phyloP scores from a whole-genome alignment of 2,329 filamentous ascomycete genomes.

The Clonostachys sp. region DNA sequence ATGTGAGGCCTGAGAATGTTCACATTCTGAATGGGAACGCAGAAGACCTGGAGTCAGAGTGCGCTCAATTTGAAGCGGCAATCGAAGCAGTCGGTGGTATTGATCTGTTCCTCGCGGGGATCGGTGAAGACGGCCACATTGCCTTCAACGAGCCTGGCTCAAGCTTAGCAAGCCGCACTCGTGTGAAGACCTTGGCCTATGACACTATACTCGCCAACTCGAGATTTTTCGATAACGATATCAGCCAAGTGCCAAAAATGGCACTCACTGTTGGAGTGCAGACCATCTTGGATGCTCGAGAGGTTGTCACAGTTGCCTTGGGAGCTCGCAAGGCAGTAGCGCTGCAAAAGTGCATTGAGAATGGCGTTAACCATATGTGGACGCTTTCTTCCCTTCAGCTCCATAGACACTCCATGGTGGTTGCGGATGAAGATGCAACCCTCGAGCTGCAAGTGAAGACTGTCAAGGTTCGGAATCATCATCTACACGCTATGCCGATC shows the following conservation, averaged over 20 bases:
- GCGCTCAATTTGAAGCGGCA: slow-evolving; percentile 72
- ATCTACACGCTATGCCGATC: too few species aligned
- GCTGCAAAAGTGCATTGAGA: slow-evolving; percentile 75
- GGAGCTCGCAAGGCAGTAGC: slow-evolving; percentile 78
- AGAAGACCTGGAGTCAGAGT: slow-evolving; percentile 69
- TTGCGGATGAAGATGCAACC: slow-evolving; percentile 77
- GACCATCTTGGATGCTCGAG: slow-evolving; percentile 75
- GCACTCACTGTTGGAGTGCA: slow-evolving; percentile 81
- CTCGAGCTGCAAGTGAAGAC: slow-evolving; percentile 71
- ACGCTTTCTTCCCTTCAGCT: slow-evolving; percentile 77
- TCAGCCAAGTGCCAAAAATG: slow-evolving; percentile 72
- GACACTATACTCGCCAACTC: slow-evolving; percentile 85
- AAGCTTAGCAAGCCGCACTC: slow-evolving; percentile 69
- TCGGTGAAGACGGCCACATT: slow-evolving; percentile 83
- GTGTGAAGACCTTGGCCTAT: slow-evolving; percentile 83
- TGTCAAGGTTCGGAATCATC: slow-evolving; percentile 43
- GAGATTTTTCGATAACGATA: slow-evolving; percentile 74
- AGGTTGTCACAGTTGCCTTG: slow-evolving; percentile 78
- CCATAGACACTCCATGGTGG: slow-evolving; percentile 76
- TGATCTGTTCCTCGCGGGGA: slow-evolving; percentile 79
- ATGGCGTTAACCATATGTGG: slow-evolving; percentile 87
- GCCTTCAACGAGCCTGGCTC: slow-evolving; percentile 89
- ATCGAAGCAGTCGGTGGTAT: slow-evolving; percentile 74
- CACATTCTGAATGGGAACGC: slow-evolving; percentile 83
- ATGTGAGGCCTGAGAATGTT: slow-evolving; percentile 76